Evolutionary conservation across 208 protist genomes (phyloP).

Genomic region (Leishmania major): DNA sequence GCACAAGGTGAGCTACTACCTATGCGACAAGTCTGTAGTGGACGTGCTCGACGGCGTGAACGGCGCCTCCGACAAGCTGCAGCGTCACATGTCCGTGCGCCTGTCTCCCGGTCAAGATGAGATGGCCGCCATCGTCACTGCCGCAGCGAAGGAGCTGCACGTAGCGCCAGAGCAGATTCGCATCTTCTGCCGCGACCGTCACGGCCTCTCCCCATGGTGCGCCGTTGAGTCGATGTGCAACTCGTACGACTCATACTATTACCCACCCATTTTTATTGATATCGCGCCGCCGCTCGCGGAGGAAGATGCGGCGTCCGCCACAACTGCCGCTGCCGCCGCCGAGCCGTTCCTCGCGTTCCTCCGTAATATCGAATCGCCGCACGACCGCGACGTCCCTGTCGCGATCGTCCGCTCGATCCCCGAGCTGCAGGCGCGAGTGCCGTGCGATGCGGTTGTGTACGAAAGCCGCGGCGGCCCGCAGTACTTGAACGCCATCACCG

Average conservation of each 20-base stretch:
- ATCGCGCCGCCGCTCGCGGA: not conserved
- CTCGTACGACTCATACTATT: slow-evolving; percentile 25
- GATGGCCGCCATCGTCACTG: slow-evolving; percentile 23
- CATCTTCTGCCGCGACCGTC: slow-evolving; percentile 23
- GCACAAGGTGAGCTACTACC: slow-evolving; percentile 33
- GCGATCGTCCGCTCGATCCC: slow-evolving; percentile 14
- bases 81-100: slow-evolving; percentile 23
- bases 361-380: slow-evolving; percentile 1
- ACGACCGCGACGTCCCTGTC: slow-evolving; percentile 12
- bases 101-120: slow-evolving; percentile 23
- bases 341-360: slow-evolving; percentile 22
- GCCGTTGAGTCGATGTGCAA: slow-evolving; percentile 13
- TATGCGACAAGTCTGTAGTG: slow-evolving; percentile 38
- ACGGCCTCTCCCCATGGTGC: slow-evolving; percentile 16
- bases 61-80: slow-evolving; percentile 17
- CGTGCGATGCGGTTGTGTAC: slow-evolving; percentile 15
- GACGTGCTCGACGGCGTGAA: slow-evolving; percentile 52
- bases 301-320: not conserved
- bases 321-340: not conserved
- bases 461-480: slow-evolving; percentile 4
- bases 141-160: slow-evolving; percentile 39
- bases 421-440: slow-evolving; percentile 20
- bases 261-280: slow-evolving; percentile 24
- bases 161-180: slow-evolving; percentile 37
- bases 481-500: slow-evolving; percentile 3